Percentiles rank a stretch among this genome's conserved stretches.
phyloP scores from a whole-genome alignment of 805 yeast species.

The Yamadazyma scolyti region DNA sequence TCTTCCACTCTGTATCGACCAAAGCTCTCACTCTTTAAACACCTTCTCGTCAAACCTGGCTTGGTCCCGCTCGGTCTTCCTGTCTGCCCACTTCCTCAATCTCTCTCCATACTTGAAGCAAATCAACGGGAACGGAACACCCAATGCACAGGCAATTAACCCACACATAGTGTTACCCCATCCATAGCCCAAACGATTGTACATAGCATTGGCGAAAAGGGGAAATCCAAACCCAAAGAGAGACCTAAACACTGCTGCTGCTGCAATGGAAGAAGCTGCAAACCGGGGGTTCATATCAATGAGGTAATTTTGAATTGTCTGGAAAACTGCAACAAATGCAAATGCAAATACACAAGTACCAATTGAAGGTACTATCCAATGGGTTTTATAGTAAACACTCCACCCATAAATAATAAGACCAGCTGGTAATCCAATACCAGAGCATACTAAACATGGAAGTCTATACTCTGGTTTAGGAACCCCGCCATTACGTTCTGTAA shows the following conservation, averaged over 20 bases:
- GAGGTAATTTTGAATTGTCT: constrained; percentile 32
- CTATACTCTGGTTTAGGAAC: constrained; percentile 35
- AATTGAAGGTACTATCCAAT: constrained; percentile 36
- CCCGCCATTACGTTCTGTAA: constrained; percentile 26
- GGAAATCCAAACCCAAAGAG: constrained; percentile 38
- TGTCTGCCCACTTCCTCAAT: constrained; percentile 44
- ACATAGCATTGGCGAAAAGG: constrained; percentile 34
- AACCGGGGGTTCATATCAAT: constrained; percentile 37
- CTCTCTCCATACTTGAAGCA: constrained; percentile 34
- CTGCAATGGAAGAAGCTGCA: constrained; percentile 38
- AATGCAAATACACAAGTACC: constrained; percentile 37
- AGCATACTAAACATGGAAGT: constrained; percentile 31
- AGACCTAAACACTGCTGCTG: constrained; percentile 39
- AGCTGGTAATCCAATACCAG: constrained; percentile 30
- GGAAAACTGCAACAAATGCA: constrained; percentile 35
- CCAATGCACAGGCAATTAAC: constrained; percentile 27
- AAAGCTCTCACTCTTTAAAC: too few relatives aligned
- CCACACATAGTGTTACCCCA: constrained; percentile 42
- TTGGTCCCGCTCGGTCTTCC: constrained; percentile 44
- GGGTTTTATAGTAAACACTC: constrained; percentile 32
- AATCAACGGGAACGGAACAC: constrained; percentile 36
- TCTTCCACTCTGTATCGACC: too few relatives aligned
- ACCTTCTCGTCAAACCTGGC: constrained; percentile 15
- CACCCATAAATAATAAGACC: constrained; percentile 41
- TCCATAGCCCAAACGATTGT: constrained; percentile 30